phyloP scores from a whole-genome alignment of 257 asterid genomes.

The Salvia rosmarinus region DNA sequence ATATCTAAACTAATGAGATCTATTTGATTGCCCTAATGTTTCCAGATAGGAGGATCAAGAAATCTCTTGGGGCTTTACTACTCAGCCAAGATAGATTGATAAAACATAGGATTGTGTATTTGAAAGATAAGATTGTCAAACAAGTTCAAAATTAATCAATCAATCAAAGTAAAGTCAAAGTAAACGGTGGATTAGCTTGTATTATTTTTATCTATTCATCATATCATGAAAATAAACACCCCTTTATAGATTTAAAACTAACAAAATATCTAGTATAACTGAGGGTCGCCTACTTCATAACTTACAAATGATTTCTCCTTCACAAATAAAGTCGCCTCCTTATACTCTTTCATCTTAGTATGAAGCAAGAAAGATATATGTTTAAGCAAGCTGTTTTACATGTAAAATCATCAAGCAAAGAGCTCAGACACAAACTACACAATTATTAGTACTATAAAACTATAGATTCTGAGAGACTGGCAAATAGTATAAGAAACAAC shows the following conservation, averaged over 20 bases:
- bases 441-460: conserved; percentile 6
- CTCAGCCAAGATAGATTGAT: too few relatives aligned
- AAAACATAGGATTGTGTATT: too few relatives aligned
- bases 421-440: conserved; percentile 23
- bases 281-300: neutral
- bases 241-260: neutral
- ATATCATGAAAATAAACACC: too few relatives aligned
- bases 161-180: too few relatives aligned
- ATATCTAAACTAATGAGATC: neutral
- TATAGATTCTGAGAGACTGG: neutral
- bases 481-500: conserved; percentile 14
- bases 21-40: neutral
- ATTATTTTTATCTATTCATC: too few relatives aligned
- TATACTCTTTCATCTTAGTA: conserved; percentile 7
- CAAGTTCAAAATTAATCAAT: too few relatives aligned
- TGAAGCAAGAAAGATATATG: conserved; percentile 18
- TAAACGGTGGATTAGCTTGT: too few relatives aligned
- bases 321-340: neutral
- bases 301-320: conserved; percentile 1
- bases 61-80: too few relatives aligned
- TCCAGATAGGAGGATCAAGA: neutral
- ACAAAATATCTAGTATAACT: neutral
- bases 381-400: conserved; percentile 5
- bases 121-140: too few relatives aligned
- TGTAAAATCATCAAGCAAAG: conserved; percentile 14